These are phyloP conservation scores for Leptographium flavum DNA, from an alignment of 2,329 filamentous ascomycete species.

Conservation along the genomic window DNA sequence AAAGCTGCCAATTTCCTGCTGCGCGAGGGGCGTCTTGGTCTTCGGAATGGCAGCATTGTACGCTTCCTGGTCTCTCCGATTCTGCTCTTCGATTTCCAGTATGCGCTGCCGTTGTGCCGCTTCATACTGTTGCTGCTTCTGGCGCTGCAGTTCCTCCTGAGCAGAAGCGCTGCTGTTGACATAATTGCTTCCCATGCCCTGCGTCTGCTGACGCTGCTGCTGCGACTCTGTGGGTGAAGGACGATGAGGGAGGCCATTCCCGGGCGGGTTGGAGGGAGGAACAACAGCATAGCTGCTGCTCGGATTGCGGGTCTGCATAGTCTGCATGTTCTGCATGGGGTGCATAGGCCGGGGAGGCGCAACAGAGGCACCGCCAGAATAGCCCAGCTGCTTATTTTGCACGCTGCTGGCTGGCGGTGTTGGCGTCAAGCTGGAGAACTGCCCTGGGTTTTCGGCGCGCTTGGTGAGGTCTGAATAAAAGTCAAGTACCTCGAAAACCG, in stretches of 20 bases:
- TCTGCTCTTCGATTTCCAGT: constrained; percentile 48
- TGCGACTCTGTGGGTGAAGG: constrained; percentile 29
- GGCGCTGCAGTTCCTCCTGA: constrained; percentile 40
- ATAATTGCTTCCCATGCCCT: constrained; percentile 40
- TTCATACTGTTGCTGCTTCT: constrained; percentile 47
- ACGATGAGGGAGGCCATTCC: constrained; percentile 25
- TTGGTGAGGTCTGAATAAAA: constrained; percentile 79
- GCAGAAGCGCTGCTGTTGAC: constrained; percentile 32
- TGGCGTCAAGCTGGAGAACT: constrained; percentile 54
- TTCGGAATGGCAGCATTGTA: constrained; percentile 86
- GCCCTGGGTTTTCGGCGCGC: constrained; percentile 54
- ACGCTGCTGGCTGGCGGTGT: constrained; percentile 45
- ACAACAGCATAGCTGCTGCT: constrained; percentile 24
- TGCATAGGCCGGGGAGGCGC: constrained; percentile 56
- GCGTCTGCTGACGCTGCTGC: constrained; percentile 44
- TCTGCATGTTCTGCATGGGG: constrained; percentile 26
- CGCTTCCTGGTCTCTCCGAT: constrained; percentile 63
- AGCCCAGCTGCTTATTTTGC: constrained; percentile 49
- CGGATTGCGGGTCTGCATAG: constrained; percentile 17
- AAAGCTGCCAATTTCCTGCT: constrained; percentile 72
- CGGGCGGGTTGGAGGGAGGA: constrained; percentile 20
- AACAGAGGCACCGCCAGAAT: constrained; percentile 41
- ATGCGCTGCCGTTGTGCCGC: constrained; percentile 37
- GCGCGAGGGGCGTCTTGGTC: constrained; percentile 62
- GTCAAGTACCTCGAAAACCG: constrained; percentile 65